phyloP scores from a whole-genome alignment of 345 rosid genomes.

The Rhodamnia rubescens region DNA sequence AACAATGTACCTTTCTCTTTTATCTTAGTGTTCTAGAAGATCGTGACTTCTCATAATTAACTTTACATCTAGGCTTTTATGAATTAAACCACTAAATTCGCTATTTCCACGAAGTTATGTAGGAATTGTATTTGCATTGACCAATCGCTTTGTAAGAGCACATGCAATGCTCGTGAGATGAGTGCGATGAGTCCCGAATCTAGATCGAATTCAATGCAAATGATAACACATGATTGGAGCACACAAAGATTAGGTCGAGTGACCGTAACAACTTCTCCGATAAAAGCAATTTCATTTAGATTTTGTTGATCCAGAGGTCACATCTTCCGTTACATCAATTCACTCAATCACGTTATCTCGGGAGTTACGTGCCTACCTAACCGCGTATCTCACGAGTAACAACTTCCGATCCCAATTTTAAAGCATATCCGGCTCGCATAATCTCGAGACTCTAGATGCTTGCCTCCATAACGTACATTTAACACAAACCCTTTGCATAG shows the following conservation, averaged over 20 bases:
- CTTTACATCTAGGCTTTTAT: neutral
- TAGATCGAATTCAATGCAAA: neutral
- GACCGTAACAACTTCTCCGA: accelerated
- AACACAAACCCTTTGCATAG: too few species aligned
- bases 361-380: neutral
- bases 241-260: neutral
- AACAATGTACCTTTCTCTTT: neutral
- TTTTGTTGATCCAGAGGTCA: neutral
- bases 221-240: neutral
- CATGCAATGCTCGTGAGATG: accelerated
- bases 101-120: neutral
- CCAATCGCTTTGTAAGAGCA: neutral
- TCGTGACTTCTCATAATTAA: neutral
- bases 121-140: neutral
- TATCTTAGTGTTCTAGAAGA: neutral
- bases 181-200: neutral
- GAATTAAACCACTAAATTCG: neutral
- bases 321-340: neutral
- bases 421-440: neutral
- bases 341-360: accelerated
- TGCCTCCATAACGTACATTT: too few species aligned
- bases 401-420: neutral
- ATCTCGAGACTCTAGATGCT: neutral
- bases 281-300: neutral
- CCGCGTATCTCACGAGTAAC: accelerated